phyloP scores from a whole-genome alignment of 208 protist genomes.

The Trypanosoma mega region DNA sequence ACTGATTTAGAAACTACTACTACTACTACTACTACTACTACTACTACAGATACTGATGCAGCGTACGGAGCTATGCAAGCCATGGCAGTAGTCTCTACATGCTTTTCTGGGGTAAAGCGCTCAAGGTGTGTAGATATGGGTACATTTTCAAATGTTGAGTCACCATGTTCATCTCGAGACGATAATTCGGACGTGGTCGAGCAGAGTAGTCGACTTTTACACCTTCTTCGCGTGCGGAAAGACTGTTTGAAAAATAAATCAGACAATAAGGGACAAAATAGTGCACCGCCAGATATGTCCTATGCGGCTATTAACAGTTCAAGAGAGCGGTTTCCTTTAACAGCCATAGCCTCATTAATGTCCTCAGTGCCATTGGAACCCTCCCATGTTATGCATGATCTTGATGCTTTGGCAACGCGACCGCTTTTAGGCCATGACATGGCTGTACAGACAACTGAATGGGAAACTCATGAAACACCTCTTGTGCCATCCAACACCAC shows the following conservation, averaged over 20 bases:
- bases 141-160: neutral
- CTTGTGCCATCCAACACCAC: slow-evolving; percentile 5
- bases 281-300: too few relatives aligned
- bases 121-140: neutral
- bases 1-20: neutral
- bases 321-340: too few relatives aligned
- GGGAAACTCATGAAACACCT: slow-evolving; percentile 6
- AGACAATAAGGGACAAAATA: neutral
- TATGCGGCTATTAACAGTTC: too few relatives aligned
- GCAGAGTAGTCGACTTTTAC: slow-evolving; percentile 26
- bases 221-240: slow-evolving; percentile 19
- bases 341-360: too few relatives aligned
- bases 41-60: slow-evolving; percentile 9
- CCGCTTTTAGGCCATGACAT: neutral
- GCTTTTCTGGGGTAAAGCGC: slow-evolving; percentile 19
- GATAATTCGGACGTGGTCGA: slow-evolving; percentile 23
- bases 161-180: neutral
- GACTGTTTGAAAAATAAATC: neutral
- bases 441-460: neutral
- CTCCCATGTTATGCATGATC: neutral
- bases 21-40: neutral
- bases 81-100: neutral
- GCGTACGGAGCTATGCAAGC: slow-evolving; percentile 7
- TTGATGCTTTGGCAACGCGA: neutral
- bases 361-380: neutral